A percentile compares a stretch with the other conserved stretches of the same genome.
These are phyloP conservation scores for Candolleomyces efflorescens DNA, from an alignment of 768 basidiomycete genomes.

Conservation along the genomic window DNA sequence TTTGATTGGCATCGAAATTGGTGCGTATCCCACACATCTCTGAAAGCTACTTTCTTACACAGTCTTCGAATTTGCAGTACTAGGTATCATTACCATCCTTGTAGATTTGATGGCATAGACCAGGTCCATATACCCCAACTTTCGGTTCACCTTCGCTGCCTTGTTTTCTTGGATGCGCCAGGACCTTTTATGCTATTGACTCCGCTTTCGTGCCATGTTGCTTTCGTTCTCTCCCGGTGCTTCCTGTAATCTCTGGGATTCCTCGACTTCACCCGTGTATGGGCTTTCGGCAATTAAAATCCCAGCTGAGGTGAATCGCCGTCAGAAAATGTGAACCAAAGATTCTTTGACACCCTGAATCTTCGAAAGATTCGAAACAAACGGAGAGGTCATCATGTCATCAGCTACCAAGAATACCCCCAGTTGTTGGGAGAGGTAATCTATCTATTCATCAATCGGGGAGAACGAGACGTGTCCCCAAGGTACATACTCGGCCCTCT, in stretches of 20 bases:
- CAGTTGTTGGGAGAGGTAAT: too few species aligned
- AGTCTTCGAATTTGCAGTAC: slow-evolving; percentile 39
- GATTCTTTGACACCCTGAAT: neutral
- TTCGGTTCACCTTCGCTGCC: neutral
- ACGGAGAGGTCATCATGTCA: neutral
- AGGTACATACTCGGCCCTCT: neutral
- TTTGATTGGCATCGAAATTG: slow-evolving; percentile 85
- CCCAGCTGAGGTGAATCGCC: neutral
- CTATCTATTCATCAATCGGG: neutral
- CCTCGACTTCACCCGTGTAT: neutral
- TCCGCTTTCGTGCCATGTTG: neutral
- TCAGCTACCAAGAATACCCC: too few species aligned
- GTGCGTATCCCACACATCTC: slow-evolving; percentile 33
- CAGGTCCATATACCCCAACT: neutral
- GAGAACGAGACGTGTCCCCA: neutral
- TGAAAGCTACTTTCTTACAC: neutral
- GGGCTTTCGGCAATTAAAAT: neutral
- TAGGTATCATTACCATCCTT: slow-evolving; percentile 87
- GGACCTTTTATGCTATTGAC: neutral
- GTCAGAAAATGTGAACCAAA: too few species aligned
- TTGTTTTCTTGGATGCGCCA: neutral
- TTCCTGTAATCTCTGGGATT: neutral
- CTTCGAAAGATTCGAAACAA: neutral
- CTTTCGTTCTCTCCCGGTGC: neutral
- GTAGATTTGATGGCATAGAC: slow-evolving; percentile 69